Evolutionary conservation across 139 green algal species (phyloP).

Genomic region (Haematococcus lacustris): DNA sequence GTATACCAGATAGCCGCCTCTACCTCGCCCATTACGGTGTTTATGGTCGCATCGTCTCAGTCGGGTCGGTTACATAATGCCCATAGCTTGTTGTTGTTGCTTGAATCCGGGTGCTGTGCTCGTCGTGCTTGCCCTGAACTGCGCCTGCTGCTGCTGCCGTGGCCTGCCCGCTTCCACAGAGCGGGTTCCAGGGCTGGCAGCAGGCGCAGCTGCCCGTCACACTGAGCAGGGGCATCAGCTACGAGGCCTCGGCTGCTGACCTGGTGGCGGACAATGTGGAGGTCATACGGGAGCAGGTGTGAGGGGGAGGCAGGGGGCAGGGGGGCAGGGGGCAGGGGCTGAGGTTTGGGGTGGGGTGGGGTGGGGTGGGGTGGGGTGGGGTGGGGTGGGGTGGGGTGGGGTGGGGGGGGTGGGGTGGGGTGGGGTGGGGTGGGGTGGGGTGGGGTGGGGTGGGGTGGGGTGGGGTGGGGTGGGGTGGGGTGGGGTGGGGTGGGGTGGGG

Average conservation of each 20-base stretch:
- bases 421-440: background rate
- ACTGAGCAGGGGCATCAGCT: slow-evolving; percentile 9
- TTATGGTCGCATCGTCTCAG: too few species aligned
- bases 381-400: background rate
- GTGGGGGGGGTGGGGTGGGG: background rate
- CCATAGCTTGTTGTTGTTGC: too few species aligned
- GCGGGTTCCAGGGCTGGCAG: slow-evolving; percentile 38
- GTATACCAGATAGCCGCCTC: too few species aligned
- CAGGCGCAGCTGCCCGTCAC: slow-evolving; percentile 23
- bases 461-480: background rate
- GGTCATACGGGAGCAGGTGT: slow-evolving; percentile 1
- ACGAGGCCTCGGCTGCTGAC: slow-evolving; percentile 23
- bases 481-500: background rate
- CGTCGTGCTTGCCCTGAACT: too few species aligned
- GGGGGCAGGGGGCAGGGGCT: background rate
- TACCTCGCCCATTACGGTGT: too few species aligned
- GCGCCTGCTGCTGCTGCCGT: too few species aligned
- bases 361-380: background rate
- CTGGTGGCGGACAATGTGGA: slow-evolving; percentile 34
- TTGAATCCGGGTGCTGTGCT: too few species aligned
- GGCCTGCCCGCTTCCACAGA: slow-evolving; percentile 28
- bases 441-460: background rate
- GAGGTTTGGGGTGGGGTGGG: background rate
- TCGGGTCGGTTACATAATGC: too few species aligned
- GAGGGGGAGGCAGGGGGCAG: background rate